Percentiles rank a stretch among this genome's conserved stretches.
Conservation (phyloP, 352 stramenopile genomes). For the Phytophthora vignae region DNA sequence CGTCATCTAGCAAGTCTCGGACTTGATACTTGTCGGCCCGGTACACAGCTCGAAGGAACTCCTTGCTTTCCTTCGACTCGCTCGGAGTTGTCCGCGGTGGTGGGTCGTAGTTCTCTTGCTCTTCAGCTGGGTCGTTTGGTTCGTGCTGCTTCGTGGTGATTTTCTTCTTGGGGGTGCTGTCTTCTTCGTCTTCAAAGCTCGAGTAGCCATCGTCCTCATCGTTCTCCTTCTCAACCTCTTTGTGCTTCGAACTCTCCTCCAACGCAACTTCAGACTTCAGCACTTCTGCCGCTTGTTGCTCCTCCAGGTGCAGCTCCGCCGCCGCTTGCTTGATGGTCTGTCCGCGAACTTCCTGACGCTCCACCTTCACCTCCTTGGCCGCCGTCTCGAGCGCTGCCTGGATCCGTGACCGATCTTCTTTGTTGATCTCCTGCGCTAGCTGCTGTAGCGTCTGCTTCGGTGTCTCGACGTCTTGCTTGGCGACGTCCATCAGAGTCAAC, state of each 20-base stretch:
- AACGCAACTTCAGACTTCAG: conserved; percentile 21
- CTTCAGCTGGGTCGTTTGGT: conserved; percentile 18
- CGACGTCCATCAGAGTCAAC: conserved; percentile 63
- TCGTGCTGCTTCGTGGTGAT: conserved; percentile 25
- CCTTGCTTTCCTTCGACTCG: conserved; percentile 61
- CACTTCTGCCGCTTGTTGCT: conserved; percentile 34
- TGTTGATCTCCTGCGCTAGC: conserved; percentile 61
- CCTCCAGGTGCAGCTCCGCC: conserved; percentile 35
- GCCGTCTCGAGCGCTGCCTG: conserved; percentile 42
- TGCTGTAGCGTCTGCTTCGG: conserved; percentile 38
- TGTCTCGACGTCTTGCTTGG: conserved; percentile 28
- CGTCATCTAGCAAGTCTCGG: conserved; percentile 58
- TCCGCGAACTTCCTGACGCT: conserved; percentile 33
- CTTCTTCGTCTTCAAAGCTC: conserved; percentile 61
- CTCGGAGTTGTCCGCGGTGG: conserved; percentile 55
- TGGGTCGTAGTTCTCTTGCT: conserved; percentile 33
- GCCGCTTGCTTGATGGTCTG: conserved; percentile 36
- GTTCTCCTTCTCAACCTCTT: conserved; percentile 20
- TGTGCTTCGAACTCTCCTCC: conserved; percentile 16
- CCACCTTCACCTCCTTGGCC: conserved; percentile 50
- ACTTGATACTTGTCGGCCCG: conserved; percentile 59
- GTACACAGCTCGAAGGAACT: conserved; percentile 73
- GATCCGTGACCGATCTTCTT: conserved; percentile 47
- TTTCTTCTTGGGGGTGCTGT: conserved; percentile 12
- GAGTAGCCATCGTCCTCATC: conserved; percentile 61